Base-by-base conservation (phyloP, 2,329 filamentous ascomycete genomes). In the Colletotrichum abscissum region DNA sequence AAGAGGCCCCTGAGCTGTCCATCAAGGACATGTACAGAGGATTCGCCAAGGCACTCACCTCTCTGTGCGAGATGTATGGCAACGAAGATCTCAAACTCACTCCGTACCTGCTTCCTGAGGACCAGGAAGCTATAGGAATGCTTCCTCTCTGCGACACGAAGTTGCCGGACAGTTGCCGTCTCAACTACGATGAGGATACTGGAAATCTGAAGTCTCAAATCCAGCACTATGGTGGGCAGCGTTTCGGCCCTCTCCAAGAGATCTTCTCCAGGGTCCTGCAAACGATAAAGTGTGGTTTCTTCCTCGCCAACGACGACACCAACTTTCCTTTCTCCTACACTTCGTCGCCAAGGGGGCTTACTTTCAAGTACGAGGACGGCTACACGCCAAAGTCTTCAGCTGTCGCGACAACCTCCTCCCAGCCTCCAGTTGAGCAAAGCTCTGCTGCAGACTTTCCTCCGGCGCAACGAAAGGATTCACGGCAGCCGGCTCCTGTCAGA, bases 81-180 rank as follows among this genome's bases (percentile, higher is more conserved):
- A 79, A 79, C 35, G 81, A 82, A 19, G 80, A 82, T 12, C 77
- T 84, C 19, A 83, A 80, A 9, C 76, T 82, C 9, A 86, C 83
- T 56, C 83, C 83, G 16, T 90, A 90, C 77, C 80, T 90, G 24
- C 83, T 91, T 1, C 76, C 82, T 0, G 89, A 91, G 77, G 89
- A 91, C 69, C 75, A 86, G 69, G 82, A 86, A 72, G 81, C 84
- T 19, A 78, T 85, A 14, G 87, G 87, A 4, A 78, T 88, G 35
- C 80, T 81, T 19, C 83, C 86, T 3, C 79, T 89, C 22, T 81
- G 82, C 56, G 80, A 82, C 24, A 78, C 82, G 1, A 73, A 77
- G 11, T 78, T 88, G 5, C 83, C 84, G 1, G 76, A 80, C 54
- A 80, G 80, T 30, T 87, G 85, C 68, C 81, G 83, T 67, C 80